Base-by-base conservation (phyloP, 805 yeast species). In the Yarrowia keelungensis region DNA sequence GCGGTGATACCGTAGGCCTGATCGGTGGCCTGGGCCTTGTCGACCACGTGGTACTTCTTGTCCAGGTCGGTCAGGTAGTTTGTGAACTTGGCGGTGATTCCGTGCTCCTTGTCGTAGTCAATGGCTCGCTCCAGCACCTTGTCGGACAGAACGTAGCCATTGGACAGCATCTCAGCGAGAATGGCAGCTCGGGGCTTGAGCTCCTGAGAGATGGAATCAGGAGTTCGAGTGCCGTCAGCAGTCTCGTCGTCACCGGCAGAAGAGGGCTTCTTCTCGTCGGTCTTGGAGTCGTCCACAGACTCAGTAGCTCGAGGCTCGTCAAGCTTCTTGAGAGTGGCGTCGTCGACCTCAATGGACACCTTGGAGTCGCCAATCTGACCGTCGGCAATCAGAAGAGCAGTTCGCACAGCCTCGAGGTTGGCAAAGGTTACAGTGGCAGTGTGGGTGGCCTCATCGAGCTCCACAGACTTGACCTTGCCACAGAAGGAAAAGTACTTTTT, bases 161-260 rank as follows among this genome's bases (percentile, higher is more conserved):
- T 84, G 41, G 91, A 82, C 70, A 90, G 80, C 73, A 88, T 84
- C 77, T 90, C 94, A 1, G 95, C 94, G 79, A 89, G 80, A 70
- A 90, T 86, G 19, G 91, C 86, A 69, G 87, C 78, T 75, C 89
- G 89, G 69, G 96, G 96, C 80, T 90, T 90, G 70, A 85, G 86
- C 74, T 90, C 96, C 79, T 90, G 96, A 5, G 82, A 77, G 67
- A 89, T 84, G 72, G 89, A 91, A 65, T 79, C 82, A 61, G 73
- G 72, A 26, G 73, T 71, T 50, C 69, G 71, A 11, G 74, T 67
- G 32, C 74, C 69, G 26, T 69, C 67, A 15, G 64, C 71, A 50
- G 35, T 67, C 35, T 73, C 71, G 22, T 71, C 69, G 14, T 75
- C 54, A 9, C 66, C 69, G 8, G 72, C 69, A 16, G 72, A 36